These are phyloP conservation scores for Aspergillus fructus DNA, from an alignment of 2,329 filamentous ascomycete species.

Conservation along the genomic window DNA sequence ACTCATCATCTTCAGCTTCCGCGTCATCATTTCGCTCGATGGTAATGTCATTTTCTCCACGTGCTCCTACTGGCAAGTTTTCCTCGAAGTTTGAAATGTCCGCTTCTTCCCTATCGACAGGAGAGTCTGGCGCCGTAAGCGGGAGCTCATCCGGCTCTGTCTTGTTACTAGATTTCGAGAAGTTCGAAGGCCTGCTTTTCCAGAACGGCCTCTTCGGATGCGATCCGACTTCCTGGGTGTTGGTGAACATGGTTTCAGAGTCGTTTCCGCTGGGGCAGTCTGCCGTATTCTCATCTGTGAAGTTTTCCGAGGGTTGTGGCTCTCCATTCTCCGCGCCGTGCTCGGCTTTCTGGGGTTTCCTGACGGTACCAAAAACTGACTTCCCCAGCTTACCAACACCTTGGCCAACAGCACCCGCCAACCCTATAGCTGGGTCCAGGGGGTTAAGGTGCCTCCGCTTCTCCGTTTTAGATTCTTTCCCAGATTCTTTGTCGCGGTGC, in stretches of 20 bases:
- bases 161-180: slow-evolving; percentile 24
- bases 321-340: slow-evolving; percentile 33
- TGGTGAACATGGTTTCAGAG: neutral
- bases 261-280: slow-evolving; percentile 6
- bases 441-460: slow-evolving; percentile 24
- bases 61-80: slow-evolving; percentile 6
- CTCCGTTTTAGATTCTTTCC: slow-evolving; percentile 15
- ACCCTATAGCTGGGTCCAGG: slow-evolving; percentile 50
- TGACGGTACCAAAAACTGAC: slow-evolving; percentile 45
- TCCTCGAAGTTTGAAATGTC: slow-evolving; percentile 3
- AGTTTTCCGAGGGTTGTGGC: slow-evolving; percentile 35
- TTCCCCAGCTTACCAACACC: slow-evolving; percentile 48
- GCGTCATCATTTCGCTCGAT: slow-evolving; percentile 24
- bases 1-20: slow-evolving; percentile 43
- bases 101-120: slow-evolving; percentile 13
- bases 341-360: slow-evolving; percentile 41
- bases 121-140: slow-evolving; percentile 33
- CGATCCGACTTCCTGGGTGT: neutral
- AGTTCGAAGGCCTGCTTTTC: slow-evolving; percentile 33
- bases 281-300: slow-evolving; percentile 22
- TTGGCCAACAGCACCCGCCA: slow-evolving; percentile 53
- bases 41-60: slow-evolving; percentile 11
- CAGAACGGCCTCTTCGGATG: slow-evolving; percentile 32
- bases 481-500: slow-evolving; percentile 21
- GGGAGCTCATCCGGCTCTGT: slow-evolving; percentile 36